Percentiles rank a stretch among this genome's conserved stretches.
phyloP scores from a whole-genome alignment of 164 flowering plant species.

The Euptelea pleiosperma region DNA sequence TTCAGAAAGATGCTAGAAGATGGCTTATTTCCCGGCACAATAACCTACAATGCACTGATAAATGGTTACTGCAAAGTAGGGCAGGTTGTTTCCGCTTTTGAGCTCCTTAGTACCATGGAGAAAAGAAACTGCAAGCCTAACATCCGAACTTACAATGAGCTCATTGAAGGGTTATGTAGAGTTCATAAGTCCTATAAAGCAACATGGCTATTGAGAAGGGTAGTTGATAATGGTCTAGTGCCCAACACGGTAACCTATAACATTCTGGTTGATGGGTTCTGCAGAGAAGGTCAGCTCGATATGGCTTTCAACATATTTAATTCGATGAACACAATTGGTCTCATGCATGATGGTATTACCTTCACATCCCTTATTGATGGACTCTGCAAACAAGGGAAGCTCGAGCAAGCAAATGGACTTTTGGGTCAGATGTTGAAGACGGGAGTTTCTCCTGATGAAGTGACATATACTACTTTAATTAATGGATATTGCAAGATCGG shows the following conservation, averaged over 20 bases:
- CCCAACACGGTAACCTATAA: conserved; percentile 29
- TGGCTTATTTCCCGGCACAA: conserved; percentile 24
- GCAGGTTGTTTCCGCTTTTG: conserved; percentile 22
- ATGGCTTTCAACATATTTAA: conserved; percentile 25
- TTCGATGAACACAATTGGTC: conserved; percentile 16
- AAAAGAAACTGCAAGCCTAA: conserved; percentile 25
- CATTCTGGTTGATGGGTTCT: conserved; percentile 31
- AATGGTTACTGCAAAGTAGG: conserved; percentile 29
- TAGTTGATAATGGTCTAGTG: conserved; percentile 20
- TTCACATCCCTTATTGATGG: conserved; percentile 18
- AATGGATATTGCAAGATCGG: conserved; percentile 25
- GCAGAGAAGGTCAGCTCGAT: conserved; percentile 24
- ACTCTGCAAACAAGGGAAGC: conserved; percentile 12
- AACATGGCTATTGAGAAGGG: conserved; percentile 16
- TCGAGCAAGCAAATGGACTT: conserved; percentile 12
- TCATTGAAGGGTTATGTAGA: conserved; percentile 36
- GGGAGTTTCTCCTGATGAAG: conserved; percentile 15
- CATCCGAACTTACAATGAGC: conserved; percentile 31
- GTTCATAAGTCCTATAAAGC: conserved; percentile 22
- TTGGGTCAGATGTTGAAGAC: conserved; percentile 6
- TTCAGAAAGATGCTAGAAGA: conserved; percentile 27
- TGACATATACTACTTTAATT: conserved; percentile 20
- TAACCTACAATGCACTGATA: conserved; percentile 34
- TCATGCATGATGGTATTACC: conserved; percentile 26
- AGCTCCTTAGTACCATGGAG: conserved; percentile 30